These are phyloP conservation scores for Apiospora marii DNA, from an alignment of 2,329 filamentous ascomycete genomes.

Conservation along the genomic window DNA sequence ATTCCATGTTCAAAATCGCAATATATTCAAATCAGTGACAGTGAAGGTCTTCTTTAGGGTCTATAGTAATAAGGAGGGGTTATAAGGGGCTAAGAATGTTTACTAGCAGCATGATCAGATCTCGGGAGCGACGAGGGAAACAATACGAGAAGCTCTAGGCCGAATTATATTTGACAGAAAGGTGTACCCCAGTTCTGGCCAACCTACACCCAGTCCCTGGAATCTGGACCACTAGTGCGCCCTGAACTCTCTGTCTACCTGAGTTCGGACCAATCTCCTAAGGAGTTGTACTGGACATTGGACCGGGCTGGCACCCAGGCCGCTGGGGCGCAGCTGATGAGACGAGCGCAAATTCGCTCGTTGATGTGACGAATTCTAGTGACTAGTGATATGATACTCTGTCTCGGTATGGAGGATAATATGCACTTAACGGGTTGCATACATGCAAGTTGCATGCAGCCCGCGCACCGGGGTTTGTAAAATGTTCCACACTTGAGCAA, in stretches of 20 bases:
- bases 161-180: neutral
- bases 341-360: neutral
- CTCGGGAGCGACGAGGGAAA: neutral
- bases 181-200: neutral
- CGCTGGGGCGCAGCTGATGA: neutral
- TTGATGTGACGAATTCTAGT: neutral
- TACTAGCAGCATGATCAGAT: neutral
- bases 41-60: too few species aligned
- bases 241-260: neutral
- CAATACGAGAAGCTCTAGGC: neutral
- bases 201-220: neutral
- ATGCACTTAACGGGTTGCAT: neutral
- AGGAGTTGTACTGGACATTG: neutral
- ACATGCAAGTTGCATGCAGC: neutral
- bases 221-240: neutral
- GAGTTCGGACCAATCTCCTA: neutral
- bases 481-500: slow-evolving; percentile 24
- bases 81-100: neutral
- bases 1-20: neutral
- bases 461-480: neutral
- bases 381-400: neutral
- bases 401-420: neutral
- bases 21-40: too few species aligned
- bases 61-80: too few species aligned
- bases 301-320: neutral